Conservation (phyloP, 2,329 filamentous ascomycete genomes). For the Aureobasidium sp. region DNA sequence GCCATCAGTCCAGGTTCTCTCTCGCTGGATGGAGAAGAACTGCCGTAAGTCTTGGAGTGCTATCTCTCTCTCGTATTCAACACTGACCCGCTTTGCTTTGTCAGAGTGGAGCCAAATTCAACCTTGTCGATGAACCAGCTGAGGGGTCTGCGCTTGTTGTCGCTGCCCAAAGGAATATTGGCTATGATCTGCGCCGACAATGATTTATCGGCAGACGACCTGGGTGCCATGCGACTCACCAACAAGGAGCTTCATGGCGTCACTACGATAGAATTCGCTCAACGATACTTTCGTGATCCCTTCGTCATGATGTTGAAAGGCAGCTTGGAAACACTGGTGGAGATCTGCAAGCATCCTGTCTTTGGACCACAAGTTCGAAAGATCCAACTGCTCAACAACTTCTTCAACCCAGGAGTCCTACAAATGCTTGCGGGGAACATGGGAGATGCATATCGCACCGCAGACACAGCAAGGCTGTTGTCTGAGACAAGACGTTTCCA, state of each 20-base stretch:
- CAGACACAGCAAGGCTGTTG: not conserved
- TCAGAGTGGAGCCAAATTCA: not conserved
- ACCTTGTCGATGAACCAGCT: not conserved
- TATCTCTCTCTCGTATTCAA: too few species aligned
- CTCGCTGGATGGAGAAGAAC: too few species aligned
- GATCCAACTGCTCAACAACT: not conserved
- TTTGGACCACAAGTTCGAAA: conserved; percentile 1
- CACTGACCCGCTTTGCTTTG: too few species aligned
- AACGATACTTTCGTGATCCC: not conserved
- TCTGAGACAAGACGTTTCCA: not conserved
- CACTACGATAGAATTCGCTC: not conserved
- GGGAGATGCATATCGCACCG: not conserved
- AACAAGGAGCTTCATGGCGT: not conserved
- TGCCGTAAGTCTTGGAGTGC: too few species aligned
- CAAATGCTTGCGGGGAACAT: not conserved
- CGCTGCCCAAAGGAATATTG: not conserved
- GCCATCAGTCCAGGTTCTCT: too few species aligned
- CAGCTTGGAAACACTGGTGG: not conserved
- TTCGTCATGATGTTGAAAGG: not conserved
- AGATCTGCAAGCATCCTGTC: conserved; percentile 1
- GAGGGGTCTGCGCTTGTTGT: not conserved
- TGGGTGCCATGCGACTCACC: not conserved
- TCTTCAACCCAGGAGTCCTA: too few species aligned
- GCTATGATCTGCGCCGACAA: not conserved
- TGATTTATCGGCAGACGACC: not conserved